Base-by-base conservation (phyloP, 345 rosid genomes). In the Heritiera fomes region DNA sequence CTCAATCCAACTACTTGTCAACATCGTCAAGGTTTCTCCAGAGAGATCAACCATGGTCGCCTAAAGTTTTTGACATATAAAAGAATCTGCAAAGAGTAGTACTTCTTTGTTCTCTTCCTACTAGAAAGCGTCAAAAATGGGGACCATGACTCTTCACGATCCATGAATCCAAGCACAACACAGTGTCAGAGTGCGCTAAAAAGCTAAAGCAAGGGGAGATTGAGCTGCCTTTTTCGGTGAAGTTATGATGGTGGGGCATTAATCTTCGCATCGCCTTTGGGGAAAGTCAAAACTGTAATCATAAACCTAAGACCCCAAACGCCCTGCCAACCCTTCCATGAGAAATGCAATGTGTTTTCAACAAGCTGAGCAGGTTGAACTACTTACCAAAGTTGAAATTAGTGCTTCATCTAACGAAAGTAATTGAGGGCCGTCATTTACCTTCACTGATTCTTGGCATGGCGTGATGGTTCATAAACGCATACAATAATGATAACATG, bases 221-320 rank as follows among this genome's bases (percentile, higher is more conserved):
- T 8, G 10, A 55, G 18, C 9, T 18, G 30, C 11, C 32, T 58
- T 58, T 58, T 58, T 20, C 3, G 61, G 32, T 20, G 62, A n/a
- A 56, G n/a, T 56, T 1, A 58, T 58, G 77, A 79, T 20, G 55
- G 43, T 20, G 55, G 53, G 66, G 66, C 41, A 55, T 53, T 8
- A 41, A 45, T 23, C 67, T 32, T 8, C 6, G 81, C 55, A 64
- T 79, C 66, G 41, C 43, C 55, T 53, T 28, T 13, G 34, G 32
- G 56, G 69, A 78, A 43, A 60, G 64, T 79, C 80, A 72, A 76
- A 70, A 59, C 18, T 32, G 14, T 65, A 53, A 79, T 72, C 10
- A 60, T 79, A 65, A 63, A 6, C 17, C 41, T 4, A 15, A 45
- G 59, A 7, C 34, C 61, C 70, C 60, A 30, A 32, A 53, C 66